Evolutionary conservation across 1,139 yeast species (phyloP).

Genomic region (Zygosaccharomyces sapae): DNA sequence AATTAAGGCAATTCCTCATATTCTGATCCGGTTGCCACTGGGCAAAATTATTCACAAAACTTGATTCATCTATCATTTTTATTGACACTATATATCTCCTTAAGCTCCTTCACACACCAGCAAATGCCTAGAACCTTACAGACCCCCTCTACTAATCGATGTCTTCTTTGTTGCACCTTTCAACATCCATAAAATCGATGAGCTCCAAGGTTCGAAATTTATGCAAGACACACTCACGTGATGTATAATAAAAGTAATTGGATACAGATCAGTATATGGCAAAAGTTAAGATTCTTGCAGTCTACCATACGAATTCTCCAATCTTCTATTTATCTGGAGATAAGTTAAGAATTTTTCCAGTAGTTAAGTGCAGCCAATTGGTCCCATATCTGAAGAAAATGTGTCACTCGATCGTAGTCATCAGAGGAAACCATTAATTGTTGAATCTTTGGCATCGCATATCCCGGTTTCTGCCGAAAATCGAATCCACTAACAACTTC

Average conservation of each 20-base stretch:
- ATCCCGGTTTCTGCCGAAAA: constrained; percentile 27
- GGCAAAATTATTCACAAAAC: constrained; percentile 38
- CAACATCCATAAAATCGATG: neutral
- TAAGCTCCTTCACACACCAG: neutral
- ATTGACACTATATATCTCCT: neutral
- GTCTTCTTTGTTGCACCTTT: neutral
- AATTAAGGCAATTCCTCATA: constrained; percentile 56
- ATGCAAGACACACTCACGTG: neutral
- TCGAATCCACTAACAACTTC: constrained; percentile 32
- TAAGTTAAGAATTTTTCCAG: constrained; percentile 20
- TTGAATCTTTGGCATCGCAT: constrained; percentile 24
- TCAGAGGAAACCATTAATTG: constrained; percentile 18
- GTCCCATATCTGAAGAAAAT: constrained; percentile 8
- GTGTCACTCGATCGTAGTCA: constrained; percentile 14
- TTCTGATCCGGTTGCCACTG: constrained; percentile 79
- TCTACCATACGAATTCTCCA: constrained; percentile 17
- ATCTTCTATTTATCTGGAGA: constrained; percentile 14
- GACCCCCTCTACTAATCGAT: neutral
- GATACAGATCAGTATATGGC: neutral
- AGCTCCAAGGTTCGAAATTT: neutral
- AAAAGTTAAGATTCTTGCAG: neutral
- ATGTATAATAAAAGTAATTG: neutral
- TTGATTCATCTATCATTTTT: constrained; percentile 12
- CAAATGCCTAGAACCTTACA: neutral
- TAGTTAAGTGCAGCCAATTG: constrained; percentile 10